phyloP scores from a whole-genome alignment of 2,329 filamentous ascomycete genomes.

The Fusarium xylarioides region DNA sequence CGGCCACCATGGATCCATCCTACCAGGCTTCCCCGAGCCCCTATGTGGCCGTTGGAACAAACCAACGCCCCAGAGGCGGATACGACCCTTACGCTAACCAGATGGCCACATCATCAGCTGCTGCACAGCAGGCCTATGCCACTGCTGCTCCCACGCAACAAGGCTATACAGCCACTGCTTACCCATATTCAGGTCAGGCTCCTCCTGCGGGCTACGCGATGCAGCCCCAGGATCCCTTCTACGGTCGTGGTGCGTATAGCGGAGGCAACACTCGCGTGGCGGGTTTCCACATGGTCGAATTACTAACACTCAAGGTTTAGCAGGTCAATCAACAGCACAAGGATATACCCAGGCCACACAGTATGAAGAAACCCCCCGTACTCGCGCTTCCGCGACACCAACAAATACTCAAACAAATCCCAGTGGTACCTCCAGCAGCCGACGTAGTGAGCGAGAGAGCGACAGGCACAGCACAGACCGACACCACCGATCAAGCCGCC shows the following conservation, averaged over 20 bases:
- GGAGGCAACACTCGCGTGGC: conserved; percentile 35
- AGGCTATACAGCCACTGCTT: conserved; percentile 46
- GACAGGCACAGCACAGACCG: conserved; percentile 52
- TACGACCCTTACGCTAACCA: conserved; percentile 48
- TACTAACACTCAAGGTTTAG: conserved; percentile 58
- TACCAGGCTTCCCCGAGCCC: conserved; percentile 46
- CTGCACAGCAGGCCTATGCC: conserved; percentile 47
- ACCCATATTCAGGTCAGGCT: conserved; percentile 50
- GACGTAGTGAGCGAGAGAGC: conserved; percentile 55
- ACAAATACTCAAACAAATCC: conserved; percentile 52
- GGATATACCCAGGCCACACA: conserved; percentile 59
- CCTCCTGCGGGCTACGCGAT: conserved; percentile 50
- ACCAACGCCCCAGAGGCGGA: conserved; percentile 44
- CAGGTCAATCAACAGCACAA: conserved; percentile 52
- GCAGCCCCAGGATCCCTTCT: conserved; percentile 63
- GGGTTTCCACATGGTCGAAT: conserved; percentile 47
- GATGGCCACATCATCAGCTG: conserved; percentile 43
- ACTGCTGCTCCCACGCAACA: conserved; percentile 45
- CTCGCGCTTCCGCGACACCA: conserved; percentile 50
- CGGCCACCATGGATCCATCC: conserved; percentile 46
- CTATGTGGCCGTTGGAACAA: conserved; percentile 51
- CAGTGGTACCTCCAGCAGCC: conserved; percentile 49
- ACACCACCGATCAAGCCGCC: conserved; percentile 52
- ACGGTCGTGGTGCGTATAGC: conserved; percentile 68
- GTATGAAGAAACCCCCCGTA: conserved; percentile 60